Evolutionary conservation across 2,329 filamentous ascomycete genomes (phyloP).

Genomic region (Ophiostoma pallidulum): DNA sequence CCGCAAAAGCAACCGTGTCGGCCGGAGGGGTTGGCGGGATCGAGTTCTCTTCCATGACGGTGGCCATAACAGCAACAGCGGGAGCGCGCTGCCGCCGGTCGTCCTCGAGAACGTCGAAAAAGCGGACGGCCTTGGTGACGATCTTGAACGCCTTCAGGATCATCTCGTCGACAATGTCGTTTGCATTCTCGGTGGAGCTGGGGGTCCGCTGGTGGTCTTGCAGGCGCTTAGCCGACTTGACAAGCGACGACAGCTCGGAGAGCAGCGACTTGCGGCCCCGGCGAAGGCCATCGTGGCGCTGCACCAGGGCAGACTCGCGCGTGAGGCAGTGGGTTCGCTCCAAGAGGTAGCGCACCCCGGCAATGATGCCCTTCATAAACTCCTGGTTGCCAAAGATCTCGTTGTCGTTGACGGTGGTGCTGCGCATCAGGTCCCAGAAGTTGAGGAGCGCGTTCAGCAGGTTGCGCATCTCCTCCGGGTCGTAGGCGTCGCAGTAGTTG

Average conservation of each 20-base stretch:
- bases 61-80: conserved; percentile 50
- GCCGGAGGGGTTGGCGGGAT: conserved; percentile 55
- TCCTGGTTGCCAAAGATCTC: conserved; percentile 83
- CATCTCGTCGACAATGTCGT: conserved; percentile 82
- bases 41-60: conserved; percentile 47
- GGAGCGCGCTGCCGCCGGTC: conserved; percentile 42
- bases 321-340: conserved; percentile 84
- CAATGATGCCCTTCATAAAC: conserved; percentile 88
- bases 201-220: conserved; percentile 57
- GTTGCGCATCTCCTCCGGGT: conserved; percentile 76
- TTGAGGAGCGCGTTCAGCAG: conserved; percentile 79
- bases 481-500: conserved; percentile 95
- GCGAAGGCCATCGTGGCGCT: conserved; percentile 65
- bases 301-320: conserved; percentile 65
- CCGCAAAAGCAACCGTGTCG: conserved; percentile 40
- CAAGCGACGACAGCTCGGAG: conserved; percentile 79
- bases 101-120: conserved; percentile 75
- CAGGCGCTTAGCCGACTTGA: conserved; percentile 78
- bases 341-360: conserved; percentile 80
- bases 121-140: conserved; percentile 80
- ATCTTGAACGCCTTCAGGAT: conserved; percentile 90
- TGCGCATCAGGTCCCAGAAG: conserved; percentile 84
- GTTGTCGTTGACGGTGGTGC: conserved; percentile 63
- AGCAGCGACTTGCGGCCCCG: conserved; percentile 78
- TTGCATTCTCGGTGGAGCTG: conserved; percentile 47